Conservation (phyloP, 2,329 filamentous ascomycete genomes). For the Rhexocercosporidium sp. region DNA sequence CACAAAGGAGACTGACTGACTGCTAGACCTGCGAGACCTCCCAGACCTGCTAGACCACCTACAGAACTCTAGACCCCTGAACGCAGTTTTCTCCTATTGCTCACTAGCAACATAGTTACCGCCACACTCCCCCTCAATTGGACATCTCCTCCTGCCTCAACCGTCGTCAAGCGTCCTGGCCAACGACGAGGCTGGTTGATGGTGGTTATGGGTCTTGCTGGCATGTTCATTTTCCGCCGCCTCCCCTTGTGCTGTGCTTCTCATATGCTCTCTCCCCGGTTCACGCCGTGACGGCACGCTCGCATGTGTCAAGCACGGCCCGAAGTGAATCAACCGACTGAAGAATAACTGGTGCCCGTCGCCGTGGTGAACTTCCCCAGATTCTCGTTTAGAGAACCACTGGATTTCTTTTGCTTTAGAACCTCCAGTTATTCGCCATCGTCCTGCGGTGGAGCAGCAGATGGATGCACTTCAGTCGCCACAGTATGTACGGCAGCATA, state of each 20-base stretch:
- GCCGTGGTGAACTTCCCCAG: slow-evolving; percentile 20
- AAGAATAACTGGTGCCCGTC: not conserved
- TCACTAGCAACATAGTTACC: not conserved
- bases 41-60: too few relatives aligned
- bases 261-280: not conserved
- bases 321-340: not conserved
- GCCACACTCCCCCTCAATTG: not conserved
- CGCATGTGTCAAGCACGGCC: slow-evolving; percentile 19
- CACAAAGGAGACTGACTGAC: too few relatives aligned
- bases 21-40: too few relatives aligned
- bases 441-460: slow-evolving; percentile 9
- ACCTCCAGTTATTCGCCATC: slow-evolving; percentile 5
- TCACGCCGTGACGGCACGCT: slow-evolving; percentile 4
- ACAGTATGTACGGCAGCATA: slow-evolving; percentile 7
- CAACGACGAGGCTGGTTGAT: too few relatives aligned
- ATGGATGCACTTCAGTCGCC: slow-evolving; percentile 16
- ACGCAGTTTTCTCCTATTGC: not conserved
- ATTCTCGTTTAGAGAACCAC: slow-evolving; percentile 24
- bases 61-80: not conserved
- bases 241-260: not conserved
- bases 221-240: not conserved
- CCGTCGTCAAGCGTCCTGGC: not conserved
- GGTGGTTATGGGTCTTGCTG: not conserved
- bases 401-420: not conserved
- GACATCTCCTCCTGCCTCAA: slow-evolving; percentile 2